Conservation (phyloP, 176 grass and related monocot genomes). For the Rhynchospora pubera region DNA sequence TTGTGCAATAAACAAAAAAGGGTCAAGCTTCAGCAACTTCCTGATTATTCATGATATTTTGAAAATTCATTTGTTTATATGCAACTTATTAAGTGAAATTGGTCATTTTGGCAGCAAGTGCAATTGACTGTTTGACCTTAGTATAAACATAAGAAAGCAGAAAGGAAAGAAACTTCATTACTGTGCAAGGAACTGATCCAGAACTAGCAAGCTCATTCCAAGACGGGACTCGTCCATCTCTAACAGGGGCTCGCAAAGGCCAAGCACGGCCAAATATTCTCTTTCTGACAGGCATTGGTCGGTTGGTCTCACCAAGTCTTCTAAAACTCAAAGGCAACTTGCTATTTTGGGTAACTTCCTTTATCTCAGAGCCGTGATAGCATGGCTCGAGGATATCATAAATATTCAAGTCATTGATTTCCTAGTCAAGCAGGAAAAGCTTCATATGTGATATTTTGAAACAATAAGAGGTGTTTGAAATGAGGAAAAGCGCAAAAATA, state of each 20-base stretch:
- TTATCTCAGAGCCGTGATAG: slow-evolving; percentile 47
- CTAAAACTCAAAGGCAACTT: slow-evolving; percentile 64
- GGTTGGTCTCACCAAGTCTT: slow-evolving; percentile 59
- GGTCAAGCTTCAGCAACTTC: neutral
- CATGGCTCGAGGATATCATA: slow-evolving; percentile 96
- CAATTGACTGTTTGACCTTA: neutral
- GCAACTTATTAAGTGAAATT: neutral
- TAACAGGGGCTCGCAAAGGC: slow-evolving; percentile 82
- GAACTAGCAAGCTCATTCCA: slow-evolving; percentile 63
- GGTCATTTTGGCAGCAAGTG: neutral
- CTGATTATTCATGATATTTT: neutral
- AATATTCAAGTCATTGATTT: slow-evolving; percentile 47
- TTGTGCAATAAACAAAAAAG: neutral
- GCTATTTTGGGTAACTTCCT: slow-evolving; percentile 18
- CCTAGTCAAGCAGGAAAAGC: slow-evolving; percentile 32
- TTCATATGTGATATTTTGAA: slow-evolving; percentile 11
- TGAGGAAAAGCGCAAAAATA: neutral
- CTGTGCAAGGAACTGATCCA: slow-evolving; percentile 59
- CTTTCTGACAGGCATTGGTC: slow-evolving; percentile 63
- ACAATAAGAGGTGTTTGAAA: neutral
- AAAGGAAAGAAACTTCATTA: slow-evolving; percentile 17
- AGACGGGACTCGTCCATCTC: slow-evolving; percentile 62
- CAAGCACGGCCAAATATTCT: slow-evolving; percentile 93
- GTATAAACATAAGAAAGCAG: neutral
- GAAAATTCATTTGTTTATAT: too few relatives aligned